Base-by-base conservation (phyloP, 2,329 filamentous ascomycete species). In the Pseudocercospora vitis region DNA sequence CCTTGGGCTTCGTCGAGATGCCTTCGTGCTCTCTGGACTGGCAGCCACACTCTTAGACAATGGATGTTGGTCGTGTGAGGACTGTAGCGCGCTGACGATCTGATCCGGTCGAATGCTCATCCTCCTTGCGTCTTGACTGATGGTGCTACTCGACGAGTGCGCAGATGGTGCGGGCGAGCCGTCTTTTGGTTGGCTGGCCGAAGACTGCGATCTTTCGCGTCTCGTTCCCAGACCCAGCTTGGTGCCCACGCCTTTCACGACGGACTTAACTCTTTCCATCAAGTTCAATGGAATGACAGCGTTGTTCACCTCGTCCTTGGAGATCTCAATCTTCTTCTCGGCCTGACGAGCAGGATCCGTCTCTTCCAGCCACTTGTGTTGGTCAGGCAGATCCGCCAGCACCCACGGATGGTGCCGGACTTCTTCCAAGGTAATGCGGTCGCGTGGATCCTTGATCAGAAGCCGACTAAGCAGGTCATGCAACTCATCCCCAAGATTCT, bases 321-420 rank as follows among this genome's bases (percentile, higher is more conserved):
- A 91, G 44, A 97, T 89, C 70, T 96, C 87, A 64, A 99, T 97
- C 71, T 85, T 90, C 68, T 87, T 85, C 52, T 88, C 83, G 26
- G 85, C 86, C 55, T 86, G 86, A 29, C 86, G 82, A 31, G 84
- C 85, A 1, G 91, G 91, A 65, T 97, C 92, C 1, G 91, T 96
- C 59, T 95, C 90, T 63, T 96, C 90, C n/a, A 96, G 82, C 94
- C 94, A 99, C 7, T 80, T 78, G 26, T 83, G 76, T 31, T 86
- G 82, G 62, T 96, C 86, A 28, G 82, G 75, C 40, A 97, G 82
- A 59, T 87, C 91, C 53, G 86, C 78, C 1, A 92, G 78, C 12
- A 97, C 87, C 94, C 94, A 99, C 4, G 87, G 86, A 68, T 99
- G 94, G 56, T 88, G 86, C 71, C 97, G 97, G 65, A 97, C 92